Conservation (phyloP, 495 filamentous ascomycete species). For the Cetradonia linearis region DNA sequence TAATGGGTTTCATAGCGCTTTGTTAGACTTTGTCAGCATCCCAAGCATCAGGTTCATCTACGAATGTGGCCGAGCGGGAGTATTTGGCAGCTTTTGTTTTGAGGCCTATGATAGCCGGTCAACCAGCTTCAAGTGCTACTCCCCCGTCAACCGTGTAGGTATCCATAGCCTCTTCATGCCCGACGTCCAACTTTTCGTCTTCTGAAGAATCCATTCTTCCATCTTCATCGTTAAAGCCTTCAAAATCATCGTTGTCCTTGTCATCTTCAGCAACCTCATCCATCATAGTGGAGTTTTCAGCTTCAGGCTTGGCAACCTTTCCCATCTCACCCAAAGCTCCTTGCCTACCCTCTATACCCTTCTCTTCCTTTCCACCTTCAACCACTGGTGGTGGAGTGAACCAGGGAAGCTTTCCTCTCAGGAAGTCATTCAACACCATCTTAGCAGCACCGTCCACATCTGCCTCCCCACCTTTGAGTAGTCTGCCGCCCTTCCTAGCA, state of each 20-base stretch:
- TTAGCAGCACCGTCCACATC: conserved; percentile 91
- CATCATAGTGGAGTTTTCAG: conserved; percentile 28
- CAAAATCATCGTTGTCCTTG: conserved; percentile 28
- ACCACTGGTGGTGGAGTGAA: conserved; percentile 68
- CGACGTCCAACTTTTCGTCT: neutral
- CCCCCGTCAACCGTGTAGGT: neutral
- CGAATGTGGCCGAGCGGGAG: neutral
- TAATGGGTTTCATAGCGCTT: neutral
- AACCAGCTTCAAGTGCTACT: conserved; percentile 1
- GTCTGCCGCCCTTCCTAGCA: conserved; percentile 73
- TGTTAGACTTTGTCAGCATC: neutral
- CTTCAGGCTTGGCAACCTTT: conserved; percentile 38
- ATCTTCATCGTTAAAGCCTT: conserved; percentile 32
- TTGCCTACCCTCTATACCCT: conserved; percentile 43
- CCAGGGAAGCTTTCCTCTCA: conserved; percentile 92
- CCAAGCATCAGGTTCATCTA: neutral
- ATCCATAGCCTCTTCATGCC: neutral
- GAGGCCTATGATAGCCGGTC: neutral
- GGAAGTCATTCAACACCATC: conserved; percentile 91
- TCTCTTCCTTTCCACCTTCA: conserved; percentile 42
- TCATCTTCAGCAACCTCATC: conserved; percentile 1
- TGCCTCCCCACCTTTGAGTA: conserved; percentile 82
- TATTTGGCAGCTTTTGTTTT: neutral
- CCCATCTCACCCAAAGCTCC: conserved; percentile 50
- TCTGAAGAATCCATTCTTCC: conserved; percentile 4